Evolutionary conservation across 2,329 filamentous ascomycete species (phyloP), one percentile per base, ranked within the genome.

Genomic region (Thelonectria olida): DNA sequence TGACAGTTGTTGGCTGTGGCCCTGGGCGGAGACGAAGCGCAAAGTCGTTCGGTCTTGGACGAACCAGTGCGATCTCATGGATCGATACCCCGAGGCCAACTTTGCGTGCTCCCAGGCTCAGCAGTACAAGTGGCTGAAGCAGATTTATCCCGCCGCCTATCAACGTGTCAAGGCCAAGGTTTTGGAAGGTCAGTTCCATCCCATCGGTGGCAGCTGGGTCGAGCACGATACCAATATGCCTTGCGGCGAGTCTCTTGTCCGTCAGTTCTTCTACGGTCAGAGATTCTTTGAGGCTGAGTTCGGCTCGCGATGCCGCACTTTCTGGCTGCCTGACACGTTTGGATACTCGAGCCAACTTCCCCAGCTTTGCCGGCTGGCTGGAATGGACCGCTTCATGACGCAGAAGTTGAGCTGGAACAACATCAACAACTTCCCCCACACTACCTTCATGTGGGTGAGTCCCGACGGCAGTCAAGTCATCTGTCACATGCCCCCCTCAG

Each of bases 371-470:
- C 91, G 95, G 4, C 82, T 97, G 25, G 92, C 96, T n/a, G 95
- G 93, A 19, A 98, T 99, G 96, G 92, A 88, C 59, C 88, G 95
- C 31, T 99, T 99, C 82, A 91, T 99, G 73, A 99, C 96, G 0
- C 96, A 99, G 78, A 99, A 99, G 81, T 84, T 99, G 61, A 98
- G 95, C 82, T 99, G 96, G 96, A 98, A 98, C 82, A 98, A 98
- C 76, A 98, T 98, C 85, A 98, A 98, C 81, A 97, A 92, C 74
- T 99, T 98, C 80, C 96, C 96, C 0, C 96, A 98, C 75, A 98
- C 96, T 6, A 98, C 96, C 0, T 99, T 99, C 84, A 97, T 97
- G 78, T 99, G 96, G 96, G 94, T 99, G 28, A 88, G 93, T 12
- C 87, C 97, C 13, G 96, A 99, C 76, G 95, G 96, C 59, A 97